phyloP scores from a whole-genome alignment of 2,329 filamentous ascomycete species.

The Colletotrichum agaves region DNA sequence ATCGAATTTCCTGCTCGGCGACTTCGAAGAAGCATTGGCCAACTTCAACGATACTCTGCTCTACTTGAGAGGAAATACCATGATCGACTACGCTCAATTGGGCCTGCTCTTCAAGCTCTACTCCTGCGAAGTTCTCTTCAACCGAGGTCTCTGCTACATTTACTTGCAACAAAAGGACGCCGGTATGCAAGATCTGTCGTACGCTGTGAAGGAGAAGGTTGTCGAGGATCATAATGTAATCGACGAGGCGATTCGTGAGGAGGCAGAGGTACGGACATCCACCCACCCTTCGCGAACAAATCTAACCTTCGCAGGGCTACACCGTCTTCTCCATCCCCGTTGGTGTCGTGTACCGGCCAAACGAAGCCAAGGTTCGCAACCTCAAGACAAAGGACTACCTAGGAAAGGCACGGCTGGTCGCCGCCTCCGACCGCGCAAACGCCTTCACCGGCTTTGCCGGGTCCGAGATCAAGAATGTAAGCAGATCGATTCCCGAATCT shows the following conservation, averaged over 20 bases:
- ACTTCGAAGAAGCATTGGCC: slow-evolving; percentile 95
- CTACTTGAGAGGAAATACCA: slow-evolving; percentile 93
- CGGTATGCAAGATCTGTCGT: slow-evolving; percentile 90
- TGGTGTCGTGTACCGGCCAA: slow-evolving; percentile 93
- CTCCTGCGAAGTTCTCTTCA: slow-evolving; percentile 97
- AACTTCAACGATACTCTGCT: slow-evolving; percentile 99
- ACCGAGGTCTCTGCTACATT: slow-evolving; percentile 96
- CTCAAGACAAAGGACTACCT: slow-evolving; percentile 98
- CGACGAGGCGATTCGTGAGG: slow-evolving; percentile 93
- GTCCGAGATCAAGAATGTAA: slow-evolving; percentile 79
- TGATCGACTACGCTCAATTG: slow-evolving; percentile 97
- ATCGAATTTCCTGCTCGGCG: slow-evolving; percentile 95
- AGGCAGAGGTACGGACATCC: slow-evolving; percentile 77
- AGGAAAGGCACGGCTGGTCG: slow-evolving; percentile 93
- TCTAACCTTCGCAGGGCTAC: slow-evolving; percentile 70
- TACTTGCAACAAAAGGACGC: slow-evolving; percentile 92
- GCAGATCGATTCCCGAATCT: slow-evolving; percentile 41
- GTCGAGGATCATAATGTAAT: slow-evolving; percentile 98
- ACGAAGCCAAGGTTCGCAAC: slow-evolving; percentile 98
- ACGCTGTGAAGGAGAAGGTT: slow-evolving; percentile 94
- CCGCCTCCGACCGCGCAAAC: slow-evolving; percentile 83
- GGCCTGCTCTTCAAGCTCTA: slow-evolving; percentile 96
- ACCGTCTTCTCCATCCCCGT: slow-evolving; percentile 99
- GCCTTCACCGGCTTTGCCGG: slow-evolving; percentile 85
- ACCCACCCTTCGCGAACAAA: background rate